Evolutionary conservation across 495 filamentous ascomycete genomes (phyloP).

Genomic region (Penicillium cataractarum): DNA sequence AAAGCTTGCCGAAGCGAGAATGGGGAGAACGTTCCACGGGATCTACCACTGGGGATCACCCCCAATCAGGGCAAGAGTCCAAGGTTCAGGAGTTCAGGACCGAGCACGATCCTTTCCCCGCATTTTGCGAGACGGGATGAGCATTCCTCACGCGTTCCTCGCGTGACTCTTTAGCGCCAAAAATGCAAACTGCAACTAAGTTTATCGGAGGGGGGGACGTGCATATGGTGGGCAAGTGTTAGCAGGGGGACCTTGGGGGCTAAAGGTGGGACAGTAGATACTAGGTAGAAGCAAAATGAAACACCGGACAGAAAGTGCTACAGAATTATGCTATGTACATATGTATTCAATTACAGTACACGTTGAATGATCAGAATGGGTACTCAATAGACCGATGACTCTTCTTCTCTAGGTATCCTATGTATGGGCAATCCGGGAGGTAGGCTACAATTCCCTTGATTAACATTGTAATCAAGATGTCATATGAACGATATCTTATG

Average conservation of each 20-base stretch:
- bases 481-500: neutral
- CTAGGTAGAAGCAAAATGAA: neutral
- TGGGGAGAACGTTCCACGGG: neutral
- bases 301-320: neutral
- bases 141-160: conserved; percentile 14
- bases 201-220: conserved; percentile 12
- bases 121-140: conserved; percentile 14
- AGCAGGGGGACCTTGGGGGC: too few relatives aligned
- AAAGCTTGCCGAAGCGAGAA: conserved; percentile 1
- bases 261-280: too few relatives aligned
- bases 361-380: too few relatives aligned
- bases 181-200: conserved; percentile 12
- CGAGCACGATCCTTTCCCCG: conserved; percentile 17
- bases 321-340: neutral
- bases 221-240: conserved; percentile 11
- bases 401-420: neutral
- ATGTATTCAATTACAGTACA: neutral
- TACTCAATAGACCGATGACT: too few relatives aligned
- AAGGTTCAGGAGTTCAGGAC: neutral
- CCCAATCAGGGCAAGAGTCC: conserved; percentile 5
- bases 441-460: neutral
- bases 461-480: neutral
- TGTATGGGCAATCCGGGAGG: neutral
- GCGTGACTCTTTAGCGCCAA: conserved; percentile 16
- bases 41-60: conserved; percentile 3